Evolutionary conservation across 768 basidiomycete species (phyloP).

Genomic region (Chalciporus pseudorubinellus): DNA sequence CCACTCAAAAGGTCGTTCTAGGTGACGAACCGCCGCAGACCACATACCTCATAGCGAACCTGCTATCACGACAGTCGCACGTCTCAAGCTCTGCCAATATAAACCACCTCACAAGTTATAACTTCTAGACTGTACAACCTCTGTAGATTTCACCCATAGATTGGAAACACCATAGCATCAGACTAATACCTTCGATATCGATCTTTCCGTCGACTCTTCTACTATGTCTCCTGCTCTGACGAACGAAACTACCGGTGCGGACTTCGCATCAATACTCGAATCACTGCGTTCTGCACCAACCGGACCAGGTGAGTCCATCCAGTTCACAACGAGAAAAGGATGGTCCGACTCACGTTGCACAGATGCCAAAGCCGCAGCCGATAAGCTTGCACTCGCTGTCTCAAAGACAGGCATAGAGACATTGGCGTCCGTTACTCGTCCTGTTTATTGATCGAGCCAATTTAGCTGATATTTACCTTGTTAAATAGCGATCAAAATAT

Average conservation of each 20-base stretch:
- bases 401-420: constrained; percentile 59
- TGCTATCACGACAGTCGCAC: constrained; percentile 10
- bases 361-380: constrained; percentile 86
- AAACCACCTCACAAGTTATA: background rate
- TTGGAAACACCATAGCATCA: constrained; percentile 12
- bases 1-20: background rate
- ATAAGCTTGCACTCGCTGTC: constrained; percentile 73
- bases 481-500: constrained; percentile 55
- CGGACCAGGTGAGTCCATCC: constrained; percentile 47
- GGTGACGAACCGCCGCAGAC: background rate
- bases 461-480: constrained; percentile 16
- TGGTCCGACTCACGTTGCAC: constrained; percentile 9
- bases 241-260: constrained; percentile 40
- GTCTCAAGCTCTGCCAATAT: background rate
- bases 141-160: constrained; percentile 17
- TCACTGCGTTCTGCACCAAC: constrained; percentile 58
- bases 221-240: constrained; percentile 57
- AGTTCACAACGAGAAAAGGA: background rate
- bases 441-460: constrained; percentile 1
- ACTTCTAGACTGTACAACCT: constrained; percentile 16
- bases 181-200: constrained; percentile 23
- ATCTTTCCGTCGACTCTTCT: constrained; percentile 6
- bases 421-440: constrained; percentile 47
- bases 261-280: constrained; percentile 44
- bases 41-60: background rate